phyloP scores from a whole-genome alignment of 1,139 yeast species.

The Debaryomyces nepalensis region DNA sequence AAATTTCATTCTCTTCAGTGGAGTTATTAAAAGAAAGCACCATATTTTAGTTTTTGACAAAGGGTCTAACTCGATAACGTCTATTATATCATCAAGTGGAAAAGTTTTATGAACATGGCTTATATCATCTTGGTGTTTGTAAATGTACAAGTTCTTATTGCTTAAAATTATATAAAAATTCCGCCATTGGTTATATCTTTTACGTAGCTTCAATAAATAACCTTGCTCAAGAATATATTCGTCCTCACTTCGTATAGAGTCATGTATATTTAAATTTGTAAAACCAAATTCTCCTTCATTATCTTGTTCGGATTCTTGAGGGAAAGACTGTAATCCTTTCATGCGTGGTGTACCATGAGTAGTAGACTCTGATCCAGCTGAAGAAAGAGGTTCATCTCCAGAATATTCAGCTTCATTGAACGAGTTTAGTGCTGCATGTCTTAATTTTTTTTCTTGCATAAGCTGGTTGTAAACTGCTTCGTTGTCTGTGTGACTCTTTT shows the following conservation, averaged over 20 bases:
- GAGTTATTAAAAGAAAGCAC: constrained; percentile 55
- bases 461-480: constrained; percentile 5
- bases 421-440: neutral
- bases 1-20: constrained; percentile 48
- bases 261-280: constrained; percentile 1
- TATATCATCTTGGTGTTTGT: constrained; percentile 33
- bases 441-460: constrained; percentile 1
- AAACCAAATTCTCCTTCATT: constrained; percentile 5
- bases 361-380: constrained; percentile 5
- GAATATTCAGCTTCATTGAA: constrained; percentile 6
- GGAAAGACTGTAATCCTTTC: neutral
- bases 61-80: constrained; percentile 59
- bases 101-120: constrained; percentile 34
- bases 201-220: constrained; percentile 41
- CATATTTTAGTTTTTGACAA: constrained; percentile 45
- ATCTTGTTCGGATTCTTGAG: constrained; percentile 11
- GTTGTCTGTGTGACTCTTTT: constrained; percentile 3
- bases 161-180: constrained; percentile 49
- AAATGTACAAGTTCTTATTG: constrained; percentile 43
- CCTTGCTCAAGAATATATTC: constrained; percentile 52
- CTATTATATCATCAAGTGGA: constrained; percentile 44
- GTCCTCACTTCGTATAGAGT: neutral
- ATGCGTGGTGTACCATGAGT: constrained; percentile 1
- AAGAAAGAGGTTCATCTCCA: constrained; percentile 6
- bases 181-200: constrained; percentile 54